Evolutionary conservation across 2,329 filamentous ascomycete genomes (phyloP).

Genomic region (Xylaria arbuscula): DNA sequence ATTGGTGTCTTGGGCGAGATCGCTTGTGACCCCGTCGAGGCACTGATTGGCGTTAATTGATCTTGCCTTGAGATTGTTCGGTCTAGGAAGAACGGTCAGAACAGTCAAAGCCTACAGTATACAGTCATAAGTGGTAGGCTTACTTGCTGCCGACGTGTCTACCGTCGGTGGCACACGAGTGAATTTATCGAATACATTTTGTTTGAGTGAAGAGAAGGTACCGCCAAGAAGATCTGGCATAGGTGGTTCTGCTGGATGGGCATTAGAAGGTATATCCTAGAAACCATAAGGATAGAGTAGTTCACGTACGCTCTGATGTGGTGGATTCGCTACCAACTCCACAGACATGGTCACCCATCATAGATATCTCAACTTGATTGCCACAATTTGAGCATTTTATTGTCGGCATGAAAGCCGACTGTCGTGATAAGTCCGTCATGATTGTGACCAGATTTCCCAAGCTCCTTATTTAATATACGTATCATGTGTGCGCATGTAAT

Average conservation of each 20-base stretch:
- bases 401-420: constrained; percentile 78
- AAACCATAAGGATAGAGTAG: constrained; percentile 4
- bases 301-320: constrained; percentile 58
- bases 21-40: constrained; percentile 67
- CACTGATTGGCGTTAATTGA: constrained; percentile 73
- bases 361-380: constrained; percentile 80
- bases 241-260: constrained; percentile 40
- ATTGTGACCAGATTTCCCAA: constrained; percentile 40
- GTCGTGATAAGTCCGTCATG: constrained; percentile 64
- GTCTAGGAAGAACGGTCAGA: constrained; percentile 59
- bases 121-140: constrained; percentile 46
- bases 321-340: constrained; percentile 51
- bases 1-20: constrained; percentile 72
- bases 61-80: constrained; percentile 64
- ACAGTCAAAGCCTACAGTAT: constrained; percentile 11
- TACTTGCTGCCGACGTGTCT: constrained; percentile 69
- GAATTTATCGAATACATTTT: constrained; percentile 54
- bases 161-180: constrained; percentile 63
- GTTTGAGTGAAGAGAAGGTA: constrained; percentile 53
- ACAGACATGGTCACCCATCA: constrained; percentile 89
- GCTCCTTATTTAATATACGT: constrained; percentile 28
- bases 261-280: constrained; percentile 38
- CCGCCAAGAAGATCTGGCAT: constrained; percentile 51
- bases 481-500: constrained; percentile 32
- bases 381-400: constrained; percentile 90